A percentile compares a stretch with the other conserved stretches of the same genome.
These are phyloP conservation scores for Lagerstroemia speciosa DNA, from an alignment of 345 rosid species.

Conservation along the genomic window DNA sequence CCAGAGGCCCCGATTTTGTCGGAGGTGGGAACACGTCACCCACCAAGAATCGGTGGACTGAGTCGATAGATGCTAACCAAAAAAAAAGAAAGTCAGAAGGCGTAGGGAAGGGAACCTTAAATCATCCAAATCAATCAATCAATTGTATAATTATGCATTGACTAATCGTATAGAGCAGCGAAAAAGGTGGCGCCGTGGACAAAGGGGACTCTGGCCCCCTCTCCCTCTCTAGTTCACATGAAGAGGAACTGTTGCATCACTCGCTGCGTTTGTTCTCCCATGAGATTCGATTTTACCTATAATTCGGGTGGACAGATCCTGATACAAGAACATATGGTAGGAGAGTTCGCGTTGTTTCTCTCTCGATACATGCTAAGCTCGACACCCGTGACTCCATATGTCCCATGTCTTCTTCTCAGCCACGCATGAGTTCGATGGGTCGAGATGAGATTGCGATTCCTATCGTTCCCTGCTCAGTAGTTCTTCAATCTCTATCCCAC, in stretches of 20 bases:
- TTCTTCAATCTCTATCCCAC: too few species aligned
- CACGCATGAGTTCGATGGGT: not conserved
- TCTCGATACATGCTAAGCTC: too few species aligned
- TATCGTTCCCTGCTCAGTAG: too few species aligned
- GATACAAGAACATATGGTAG: too few species aligned
- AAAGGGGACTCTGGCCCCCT: not conserved
- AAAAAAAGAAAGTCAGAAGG: too few species aligned
- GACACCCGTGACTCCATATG: not conserved
- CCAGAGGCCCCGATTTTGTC: conserved; percentile 1
- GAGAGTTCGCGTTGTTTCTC: too few species aligned
- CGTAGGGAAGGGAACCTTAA: too few species aligned
- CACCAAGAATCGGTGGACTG: not conserved
- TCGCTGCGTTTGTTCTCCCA: not conserved
- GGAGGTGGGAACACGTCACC: not conserved
- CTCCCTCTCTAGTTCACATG: conserved; percentile 1
- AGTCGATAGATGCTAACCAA: too few species aligned
- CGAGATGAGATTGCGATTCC: not conserved
- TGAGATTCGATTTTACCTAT: not conserved
- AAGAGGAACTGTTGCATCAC: conserved; percentile 3
- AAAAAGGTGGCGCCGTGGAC: not conserved
- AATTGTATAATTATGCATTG: too few species aligned
- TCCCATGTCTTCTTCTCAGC: not conserved
- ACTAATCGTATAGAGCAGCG: not conserved
- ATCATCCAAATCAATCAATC: too few species aligned
- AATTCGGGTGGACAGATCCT: too few species aligned